Percentiles rank a stretch among this genome's conserved stretches.
Evolutionary conservation across 192 early-diverging fungal species (phyloP).

Genomic region (Spinellus fusiger): DNA sequence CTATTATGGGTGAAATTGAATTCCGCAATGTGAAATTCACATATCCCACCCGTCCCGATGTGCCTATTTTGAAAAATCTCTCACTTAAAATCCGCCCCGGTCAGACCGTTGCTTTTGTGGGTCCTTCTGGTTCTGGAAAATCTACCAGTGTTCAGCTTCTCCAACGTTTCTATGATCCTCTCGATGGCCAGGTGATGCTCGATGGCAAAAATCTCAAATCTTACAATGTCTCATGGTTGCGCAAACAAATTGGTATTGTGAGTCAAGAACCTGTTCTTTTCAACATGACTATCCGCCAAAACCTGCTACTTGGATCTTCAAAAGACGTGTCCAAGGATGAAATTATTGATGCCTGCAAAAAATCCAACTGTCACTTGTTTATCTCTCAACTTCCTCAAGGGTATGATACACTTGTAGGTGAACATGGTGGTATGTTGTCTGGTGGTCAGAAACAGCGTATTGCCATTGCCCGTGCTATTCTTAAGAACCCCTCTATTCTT

Average conservation of each 20-base stretch:
- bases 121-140: constrained; percentile 82
- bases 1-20: constrained; percentile 61
- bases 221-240: constrained; percentile 76
- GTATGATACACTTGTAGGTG: constrained; percentile 83
- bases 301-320: constrained; percentile 67
- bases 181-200: constrained; percentile 49
- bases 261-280: constrained; percentile 91
- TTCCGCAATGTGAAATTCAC: constrained; percentile 72
- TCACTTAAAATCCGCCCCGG: constrained; percentile 67
- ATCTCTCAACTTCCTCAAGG: constrained; percentile 75
- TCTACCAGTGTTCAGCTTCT: constrained; percentile 80
- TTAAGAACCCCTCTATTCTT: constrained; percentile 82
- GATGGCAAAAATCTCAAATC: constrained; percentile 75
- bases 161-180: constrained; percentile 80
- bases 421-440: constrained; percentile 65
- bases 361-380: constrained; percentile 78
- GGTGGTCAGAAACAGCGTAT: constrained; percentile 96
- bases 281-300: constrained; percentile 67
- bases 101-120: constrained; percentile 87
- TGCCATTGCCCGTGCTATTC: constrained; percentile 88
- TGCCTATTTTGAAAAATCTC: constrained; percentile 70
- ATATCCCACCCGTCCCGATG: constrained; percentile 83
- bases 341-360: constrained; percentile 59
- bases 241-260: constrained; percentile 84
- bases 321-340: constrained; percentile 60